Evolutionary conservation across 495 filamentous ascomycete species (phyloP), one percentile per base, ranked within the genome.

Genomic region (Hyaloscypha variabilis): DNA sequence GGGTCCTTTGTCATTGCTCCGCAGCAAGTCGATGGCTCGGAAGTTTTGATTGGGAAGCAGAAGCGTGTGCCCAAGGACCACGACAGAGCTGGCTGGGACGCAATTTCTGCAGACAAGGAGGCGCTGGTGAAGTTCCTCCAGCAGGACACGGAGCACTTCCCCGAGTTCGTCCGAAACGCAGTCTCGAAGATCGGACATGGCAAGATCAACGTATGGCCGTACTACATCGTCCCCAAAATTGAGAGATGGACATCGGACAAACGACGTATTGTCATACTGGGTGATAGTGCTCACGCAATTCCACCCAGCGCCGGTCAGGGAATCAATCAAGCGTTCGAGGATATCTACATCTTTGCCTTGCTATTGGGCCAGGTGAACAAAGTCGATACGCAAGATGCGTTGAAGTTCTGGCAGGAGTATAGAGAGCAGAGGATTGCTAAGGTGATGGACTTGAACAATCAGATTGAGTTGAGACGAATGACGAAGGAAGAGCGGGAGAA

Each of bases 271-370:
- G 52, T 69, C n/a, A 60, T 71, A 19, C 60, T 71, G 1, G 69
- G 69, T 1, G 69, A 84, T 66, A 81, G 80, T 26, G 82, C 82
- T 14, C 81, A 84, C 72, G 78, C 82, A 0, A 71, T 82, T n/a
- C 81, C 79, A 8, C 70, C 82, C 4, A 62, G 71, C 8, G 74
- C 73, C 0, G 77, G 75, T 1, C 75, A 79, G 51, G 77, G 77
- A 4, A 74, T 72, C 3, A 74, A 71, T n/a, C 75, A 77, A 60
- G 76, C 75, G 0, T 71, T 79, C 25, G 77, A 79, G 54, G 77
- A 78, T 60, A 68, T 69, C 14, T 67, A 71, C 50, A 69, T 69
- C 10, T 64, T 77, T 63, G 71, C 72, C 14, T 57, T 76, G n/a
- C 29, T 65, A 13, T 30, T 68, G 17, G 61, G 36, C n/a, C 49